Evolutionary conservation across 2,329 filamentous ascomycete species (phyloP).

Genomic region (Fusarium sacchari): DNA sequence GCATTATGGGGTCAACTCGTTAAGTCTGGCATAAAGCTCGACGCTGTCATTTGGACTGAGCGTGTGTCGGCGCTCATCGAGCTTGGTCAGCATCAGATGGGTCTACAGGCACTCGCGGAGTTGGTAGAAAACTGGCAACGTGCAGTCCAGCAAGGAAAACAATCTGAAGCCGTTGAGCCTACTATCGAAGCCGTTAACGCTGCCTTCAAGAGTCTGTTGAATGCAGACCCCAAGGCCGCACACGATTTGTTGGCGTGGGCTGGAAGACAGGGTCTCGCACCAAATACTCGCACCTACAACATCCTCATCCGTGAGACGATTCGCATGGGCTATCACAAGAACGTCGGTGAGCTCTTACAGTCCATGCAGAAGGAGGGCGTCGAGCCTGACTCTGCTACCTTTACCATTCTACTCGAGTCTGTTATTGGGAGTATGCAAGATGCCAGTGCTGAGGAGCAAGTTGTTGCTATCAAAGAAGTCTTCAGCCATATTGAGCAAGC

Average conservation of each 20-base stretch:
- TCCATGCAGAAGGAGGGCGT: constrained; percentile 68
- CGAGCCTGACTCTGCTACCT: constrained; percentile 73
- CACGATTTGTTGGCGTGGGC: constrained; percentile 69
- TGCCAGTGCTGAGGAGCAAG: constrained; percentile 59
- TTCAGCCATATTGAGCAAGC: constrained; percentile 67
- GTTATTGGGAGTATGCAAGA: constrained; percentile 57
- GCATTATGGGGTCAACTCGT: constrained; percentile 74
- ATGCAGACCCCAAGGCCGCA: constrained; percentile 59
- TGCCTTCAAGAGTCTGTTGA: constrained; percentile 71
- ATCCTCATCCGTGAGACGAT: constrained; percentile 72
- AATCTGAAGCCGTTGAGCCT: constrained; percentile 61
- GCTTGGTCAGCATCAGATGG: constrained; percentile 62
- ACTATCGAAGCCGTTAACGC: constrained; percentile 75
- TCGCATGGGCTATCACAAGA: constrained; percentile 56
- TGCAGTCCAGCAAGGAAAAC: constrained; percentile 45
- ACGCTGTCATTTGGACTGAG: constrained; percentile 74
- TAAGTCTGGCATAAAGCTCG: constrained; percentile 66
- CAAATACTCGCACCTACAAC: constrained; percentile 73
- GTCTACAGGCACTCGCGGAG: constrained; percentile 71
- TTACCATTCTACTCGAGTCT: constrained; percentile 76
- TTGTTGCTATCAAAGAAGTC: constrained; percentile 61
- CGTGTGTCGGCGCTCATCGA: constrained; percentile 74
- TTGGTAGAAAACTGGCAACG: constrained; percentile 70
- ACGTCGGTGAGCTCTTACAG: constrained; percentile 63
- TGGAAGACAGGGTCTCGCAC: constrained; percentile 61